A percentile compares a stretch with the other conserved stretches of the same genome.
These are phyloP conservation scores for Penicillium lividum DNA, from an alignment of 495 filamentous ascomycete genomes.

Conservation along the genomic window DNA sequence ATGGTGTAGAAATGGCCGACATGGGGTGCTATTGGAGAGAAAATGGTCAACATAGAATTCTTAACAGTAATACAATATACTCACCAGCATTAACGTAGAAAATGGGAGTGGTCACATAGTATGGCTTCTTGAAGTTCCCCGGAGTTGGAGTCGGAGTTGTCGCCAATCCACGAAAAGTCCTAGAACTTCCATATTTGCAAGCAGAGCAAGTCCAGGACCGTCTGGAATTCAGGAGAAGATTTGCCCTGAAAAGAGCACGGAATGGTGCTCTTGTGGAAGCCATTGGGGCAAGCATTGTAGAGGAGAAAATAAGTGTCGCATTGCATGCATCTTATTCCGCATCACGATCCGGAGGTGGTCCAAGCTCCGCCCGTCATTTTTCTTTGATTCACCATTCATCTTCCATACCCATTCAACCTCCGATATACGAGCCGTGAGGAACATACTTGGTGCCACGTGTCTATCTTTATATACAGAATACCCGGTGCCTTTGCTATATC, in stretches of 20 bases:
- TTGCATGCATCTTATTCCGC: slow-evolving; percentile 29
- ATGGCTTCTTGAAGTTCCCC: slow-evolving; percentile 66
- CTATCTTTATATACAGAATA: background rate
- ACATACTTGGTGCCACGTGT: too few species aligned
- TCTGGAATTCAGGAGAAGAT: slow-evolving; percentile 25
- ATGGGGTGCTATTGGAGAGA: slow-evolving; percentile 72
- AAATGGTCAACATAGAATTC: background rate
- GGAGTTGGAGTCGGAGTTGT: slow-evolving; percentile 23
- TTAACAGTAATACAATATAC: slow-evolving; percentile 7
- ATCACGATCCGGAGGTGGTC: slow-evolving; percentile 38
- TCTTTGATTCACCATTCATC: slow-evolving; percentile 9
- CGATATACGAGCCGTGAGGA: too few species aligned
- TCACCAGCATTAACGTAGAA: slow-evolving; percentile 98
- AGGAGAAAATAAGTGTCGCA: slow-evolving; percentile 15
- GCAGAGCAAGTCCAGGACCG: slow-evolving; percentile 38
- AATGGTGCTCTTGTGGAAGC: slow-evolving; percentile 31
- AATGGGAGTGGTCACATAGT: slow-evolving; percentile 94
- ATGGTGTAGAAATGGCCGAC: slow-evolving; percentile 94
- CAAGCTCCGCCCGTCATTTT: slow-evolving; percentile 36
- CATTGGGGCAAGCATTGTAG: slow-evolving; percentile 31
- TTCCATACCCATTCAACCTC: slow-evolving; percentile 17
- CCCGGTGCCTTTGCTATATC: background rate
- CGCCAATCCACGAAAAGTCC: slow-evolving; percentile 33
- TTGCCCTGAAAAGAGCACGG: slow-evolving; percentile 37
- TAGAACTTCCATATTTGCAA: slow-evolving; percentile 23